Evolutionary conservation across 495 filamentous ascomycete species (phyloP).

Genomic region (Geoglossum glabrum): DNA sequence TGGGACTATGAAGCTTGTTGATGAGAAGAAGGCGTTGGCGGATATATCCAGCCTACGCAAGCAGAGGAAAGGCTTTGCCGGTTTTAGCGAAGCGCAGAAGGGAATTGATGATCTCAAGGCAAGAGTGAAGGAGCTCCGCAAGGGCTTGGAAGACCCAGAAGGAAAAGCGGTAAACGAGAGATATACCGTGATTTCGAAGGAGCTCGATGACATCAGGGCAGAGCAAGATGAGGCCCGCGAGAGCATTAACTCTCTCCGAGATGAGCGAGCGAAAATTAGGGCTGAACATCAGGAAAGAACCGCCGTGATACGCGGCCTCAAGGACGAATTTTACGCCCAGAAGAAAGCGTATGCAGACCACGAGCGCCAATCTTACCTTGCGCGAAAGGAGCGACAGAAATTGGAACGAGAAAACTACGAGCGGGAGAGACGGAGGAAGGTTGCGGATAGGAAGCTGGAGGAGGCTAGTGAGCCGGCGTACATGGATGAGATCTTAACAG

Average conservation of each 20-base stretch:
- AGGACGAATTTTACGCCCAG: constrained; percentile 62
- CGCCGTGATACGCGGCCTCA: constrained; percentile 54
- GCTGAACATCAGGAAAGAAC: constrained; percentile 71
- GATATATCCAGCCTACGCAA: constrained; percentile 69
- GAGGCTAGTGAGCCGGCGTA: constrained; percentile 82
- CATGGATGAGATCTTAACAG: constrained; percentile 72
- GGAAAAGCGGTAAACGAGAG: constrained; percentile 66
- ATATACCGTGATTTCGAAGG: constrained; percentile 60
- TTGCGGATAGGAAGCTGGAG: constrained; percentile 66
- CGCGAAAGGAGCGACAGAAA: constrained; percentile 57
- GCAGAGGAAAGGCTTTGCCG: constrained; percentile 72
- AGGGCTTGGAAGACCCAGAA: constrained; percentile 80
- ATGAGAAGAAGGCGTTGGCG: constrained; percentile 81
- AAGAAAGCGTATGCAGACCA: constrained; percentile 61
- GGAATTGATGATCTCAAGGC: constrained; percentile 65
- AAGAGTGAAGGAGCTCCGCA: constrained; percentile 67
- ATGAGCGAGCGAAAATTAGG: constrained; percentile 66
- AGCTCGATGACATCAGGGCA: constrained; percentile 73
- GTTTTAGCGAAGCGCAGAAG: constrained; percentile 64
- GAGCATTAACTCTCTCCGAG: constrained; percentile 66
- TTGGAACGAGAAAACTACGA: constrained; percentile 57
- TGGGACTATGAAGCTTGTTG: constrained; percentile 78
- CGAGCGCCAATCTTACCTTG: constrained; percentile 56
- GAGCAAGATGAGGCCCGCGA: constrained; percentile 79
- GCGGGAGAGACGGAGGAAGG: constrained; percentile 56